These are phyloP conservation scores for Alternaria sp. DNA, from an alignment of 2,329 filamentous ascomycete species.

Conservation along the genomic window DNA sequence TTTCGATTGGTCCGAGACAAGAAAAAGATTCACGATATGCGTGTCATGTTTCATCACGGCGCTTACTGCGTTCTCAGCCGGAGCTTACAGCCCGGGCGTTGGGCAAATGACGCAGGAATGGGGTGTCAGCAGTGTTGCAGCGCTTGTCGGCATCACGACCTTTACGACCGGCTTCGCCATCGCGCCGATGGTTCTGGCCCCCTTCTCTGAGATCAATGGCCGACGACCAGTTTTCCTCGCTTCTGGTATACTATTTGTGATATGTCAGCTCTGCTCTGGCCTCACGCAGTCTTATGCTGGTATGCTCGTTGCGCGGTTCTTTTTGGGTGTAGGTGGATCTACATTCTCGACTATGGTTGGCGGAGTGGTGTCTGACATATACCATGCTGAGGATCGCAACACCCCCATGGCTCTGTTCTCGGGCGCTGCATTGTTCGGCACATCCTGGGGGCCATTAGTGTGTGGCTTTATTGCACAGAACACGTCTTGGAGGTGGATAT, in stretches of 20 bases:
- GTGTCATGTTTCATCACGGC: conserved; percentile 80
- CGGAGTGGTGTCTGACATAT: conserved; percentile 89
- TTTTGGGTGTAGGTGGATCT: conserved; percentile 78
- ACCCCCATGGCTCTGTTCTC: conserved; percentile 90
- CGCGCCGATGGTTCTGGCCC: conserved; percentile 87
- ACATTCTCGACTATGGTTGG: conserved; percentile 89
- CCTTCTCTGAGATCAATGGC: conserved; percentile 88
- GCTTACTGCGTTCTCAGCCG: conserved; percentile 81
- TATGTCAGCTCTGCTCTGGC: conserved; percentile 77
- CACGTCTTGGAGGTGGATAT: conserved; percentile 83
- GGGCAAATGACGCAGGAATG: conserved; percentile 72
- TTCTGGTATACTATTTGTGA: conserved; percentile 75
- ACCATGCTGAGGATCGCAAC: conserved; percentile 79
- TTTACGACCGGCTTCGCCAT: conserved; percentile 80
- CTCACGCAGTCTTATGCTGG: conserved; percentile 73
- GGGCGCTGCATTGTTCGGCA: conserved; percentile 79
- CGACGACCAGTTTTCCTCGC: conserved; percentile 81
- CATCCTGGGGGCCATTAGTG: conserved; percentile 78
- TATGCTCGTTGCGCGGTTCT: conserved; percentile 78
- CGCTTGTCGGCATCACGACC: conserved; percentile 78
- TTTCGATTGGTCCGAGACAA: conserved; percentile 72
- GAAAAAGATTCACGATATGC: conserved; percentile 75
- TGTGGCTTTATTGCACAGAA: conserved; percentile 73
- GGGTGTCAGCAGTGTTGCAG: conserved; percentile 69
- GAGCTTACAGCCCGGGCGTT: conserved; percentile 77